Conservation (phyloP, 768 basidiomycete genomes). For the Lactifluus rugatus region DNA sequence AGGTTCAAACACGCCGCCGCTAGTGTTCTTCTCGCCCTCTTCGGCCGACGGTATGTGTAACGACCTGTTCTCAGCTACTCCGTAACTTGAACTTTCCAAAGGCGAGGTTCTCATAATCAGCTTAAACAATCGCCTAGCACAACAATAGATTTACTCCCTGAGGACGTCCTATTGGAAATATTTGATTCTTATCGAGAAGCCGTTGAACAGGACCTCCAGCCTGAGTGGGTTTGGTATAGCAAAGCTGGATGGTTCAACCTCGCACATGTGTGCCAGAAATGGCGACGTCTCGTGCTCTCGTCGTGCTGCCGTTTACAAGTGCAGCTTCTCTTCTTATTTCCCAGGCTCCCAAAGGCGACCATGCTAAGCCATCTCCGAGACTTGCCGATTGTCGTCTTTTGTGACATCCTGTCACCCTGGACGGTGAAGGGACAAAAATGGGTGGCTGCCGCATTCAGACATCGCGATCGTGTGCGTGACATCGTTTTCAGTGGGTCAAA, state of each 20-base stretch:
- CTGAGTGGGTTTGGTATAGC: neutral
- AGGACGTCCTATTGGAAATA: neutral
- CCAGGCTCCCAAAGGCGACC: neutral
- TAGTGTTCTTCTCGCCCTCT: neutral
- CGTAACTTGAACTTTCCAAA: neutral
- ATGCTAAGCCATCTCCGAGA: neutral
- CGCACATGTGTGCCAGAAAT: neutral
- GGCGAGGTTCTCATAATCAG: neutral
- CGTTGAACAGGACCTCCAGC: neutral
- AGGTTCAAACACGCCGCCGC: neutral
- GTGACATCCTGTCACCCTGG: neutral
- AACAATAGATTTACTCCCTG: neutral
- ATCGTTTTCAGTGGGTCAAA: neutral
- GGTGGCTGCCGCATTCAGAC: neutral
- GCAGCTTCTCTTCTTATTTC: neutral
- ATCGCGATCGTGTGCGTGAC: neutral
- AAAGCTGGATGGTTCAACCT: constrained; percentile 3
- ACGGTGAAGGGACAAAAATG: neutral
- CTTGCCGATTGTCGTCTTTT: neutral
- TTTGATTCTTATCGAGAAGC: neutral
- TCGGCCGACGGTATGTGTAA: neutral
- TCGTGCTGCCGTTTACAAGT: neutral
- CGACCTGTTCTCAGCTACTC: neutral
- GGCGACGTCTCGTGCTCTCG: neutral
- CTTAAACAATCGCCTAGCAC: neutral